Evolutionary conservation across 2,329 filamentous ascomycete genomes (phyloP), one percentile per base, ranked within the genome.

Genomic region (Gnomoniopsis sp.): DNA sequence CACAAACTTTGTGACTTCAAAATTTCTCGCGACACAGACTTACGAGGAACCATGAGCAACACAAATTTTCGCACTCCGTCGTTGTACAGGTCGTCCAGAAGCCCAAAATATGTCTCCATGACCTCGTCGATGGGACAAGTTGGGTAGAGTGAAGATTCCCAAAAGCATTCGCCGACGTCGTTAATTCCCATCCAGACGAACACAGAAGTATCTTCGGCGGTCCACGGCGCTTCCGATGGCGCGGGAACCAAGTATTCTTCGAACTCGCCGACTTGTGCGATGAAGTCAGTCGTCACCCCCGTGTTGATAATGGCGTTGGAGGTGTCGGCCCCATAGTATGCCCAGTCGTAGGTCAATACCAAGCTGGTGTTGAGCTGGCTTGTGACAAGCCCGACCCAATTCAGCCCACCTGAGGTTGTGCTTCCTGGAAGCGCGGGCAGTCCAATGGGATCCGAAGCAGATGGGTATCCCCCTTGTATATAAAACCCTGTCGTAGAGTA

Each of bases 401-500:
- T 58, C 41, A 58, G 17, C 8, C 55, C 55, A 10, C 55, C 55
- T 3, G 49, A 53, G 12, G 55, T 58, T 6, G 55, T 58, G 44
- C 46, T 34, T 14, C 55, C 55, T 12, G 55, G 55, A 10, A 58
- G 49, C 1, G 19, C 30, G 22, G 55, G 55, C 43, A 38, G 33
- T 21, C 55, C 55, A 19, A 58, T 58, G 6, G 55, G 55, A 19
- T 53, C 43, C 2, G 55, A 58, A 15, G 55, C 49, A 22, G 55
- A 58, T 17, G 55, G 55, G 34, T 58, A 58, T 23, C 55, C 55
- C 12, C 55, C 55, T 41, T 58, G 49, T 21, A 58, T 58, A 22
- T 58, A 58, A 33, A 58, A 58, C 1, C 48, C 41, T 11, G 55
- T 58, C 21, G 55, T 47, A 3, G 49, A 53, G 33, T 58, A 58